These are phyloP conservation scores for Aspergillus sclerotiicarbonarius DNA, from an alignment of 495 filamentous ascomycete species.

Conservation along the genomic window DNA sequence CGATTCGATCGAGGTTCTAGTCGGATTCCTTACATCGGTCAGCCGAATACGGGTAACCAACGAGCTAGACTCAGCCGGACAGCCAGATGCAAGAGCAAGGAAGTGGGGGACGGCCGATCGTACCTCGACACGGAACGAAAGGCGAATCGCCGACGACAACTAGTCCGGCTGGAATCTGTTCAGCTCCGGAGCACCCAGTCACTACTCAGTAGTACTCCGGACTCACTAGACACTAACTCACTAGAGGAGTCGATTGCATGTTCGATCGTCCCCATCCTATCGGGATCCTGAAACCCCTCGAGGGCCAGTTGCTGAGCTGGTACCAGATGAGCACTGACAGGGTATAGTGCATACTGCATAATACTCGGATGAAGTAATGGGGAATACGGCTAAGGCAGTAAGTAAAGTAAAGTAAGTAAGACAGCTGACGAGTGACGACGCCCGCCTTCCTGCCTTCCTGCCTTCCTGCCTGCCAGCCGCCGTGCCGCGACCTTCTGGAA, in stretches of 20 bases:
- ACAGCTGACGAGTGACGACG: constrained; percentile 16
- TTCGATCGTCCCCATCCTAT: background rate
- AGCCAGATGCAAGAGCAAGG: background rate
- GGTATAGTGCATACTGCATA: too few species aligned
- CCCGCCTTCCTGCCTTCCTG: too few species aligned
- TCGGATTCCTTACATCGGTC: constrained; percentile 5
- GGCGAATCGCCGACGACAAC: background rate
- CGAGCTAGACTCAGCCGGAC: background rate
- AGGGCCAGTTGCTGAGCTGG: background rate
- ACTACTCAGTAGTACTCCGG: too few species aligned
- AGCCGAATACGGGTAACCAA: background rate
- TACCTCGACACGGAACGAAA: background rate
- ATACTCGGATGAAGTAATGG: too few species aligned
- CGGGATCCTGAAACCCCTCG: background rate
- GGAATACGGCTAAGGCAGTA: too few species aligned
- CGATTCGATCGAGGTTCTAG: constrained; percentile 7
- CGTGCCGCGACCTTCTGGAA: constrained; percentile 27
- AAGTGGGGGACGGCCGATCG: constrained; percentile 5
- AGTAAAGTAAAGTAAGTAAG: background rate
- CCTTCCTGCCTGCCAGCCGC: constrained; percentile 9
- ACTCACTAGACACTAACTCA: too few species aligned
- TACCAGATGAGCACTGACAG: background rate
- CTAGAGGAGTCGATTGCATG: background rate
- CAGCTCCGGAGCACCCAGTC: too few species aligned
- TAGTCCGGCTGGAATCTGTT: background rate